A percentile compares a stretch with the other conserved stretches of the same genome.
These are phyloP conservation scores for Penicillium parvum DNA, from an alignment of 495 filamentous ascomycete genomes.

Conservation along the genomic window DNA sequence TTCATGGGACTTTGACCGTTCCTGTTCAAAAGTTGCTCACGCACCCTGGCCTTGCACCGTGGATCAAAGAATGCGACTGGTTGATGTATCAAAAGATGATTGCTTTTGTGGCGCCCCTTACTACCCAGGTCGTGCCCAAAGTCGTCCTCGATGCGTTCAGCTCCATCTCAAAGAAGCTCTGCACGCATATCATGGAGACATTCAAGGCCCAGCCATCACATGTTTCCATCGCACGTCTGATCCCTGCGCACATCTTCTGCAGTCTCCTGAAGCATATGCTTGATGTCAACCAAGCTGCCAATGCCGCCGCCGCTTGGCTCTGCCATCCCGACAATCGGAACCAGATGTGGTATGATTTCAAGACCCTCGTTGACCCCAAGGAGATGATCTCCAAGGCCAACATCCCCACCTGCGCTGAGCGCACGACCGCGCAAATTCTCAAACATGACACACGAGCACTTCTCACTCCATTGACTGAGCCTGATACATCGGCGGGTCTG, in stretches of 20 bases:
- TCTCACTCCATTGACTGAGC: constrained; percentile 46
- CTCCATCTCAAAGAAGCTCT: constrained; percentile 75
- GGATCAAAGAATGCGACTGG: constrained; percentile 94
- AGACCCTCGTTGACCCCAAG: constrained; percentile 67
- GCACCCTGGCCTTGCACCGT: constrained; percentile 74
- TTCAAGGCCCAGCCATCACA: constrained; percentile 79
- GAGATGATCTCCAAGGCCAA: constrained; percentile 44
- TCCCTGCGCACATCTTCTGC: constrained; percentile 85
- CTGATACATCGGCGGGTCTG: constrained; percentile 25
- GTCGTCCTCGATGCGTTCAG: constrained; percentile 77
- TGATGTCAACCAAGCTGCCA: constrained; percentile 83
- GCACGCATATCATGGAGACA: constrained; percentile 67
- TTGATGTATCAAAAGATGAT: constrained; percentile 96
- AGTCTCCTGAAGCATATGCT: constrained; percentile 78
- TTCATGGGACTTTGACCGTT: constrained; percentile 91
- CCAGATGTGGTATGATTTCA: constrained; percentile 94
- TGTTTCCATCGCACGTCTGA: constrained; percentile 77
- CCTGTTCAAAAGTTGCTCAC: constrained; percentile 94
- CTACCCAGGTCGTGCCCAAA: constrained; percentile 83
- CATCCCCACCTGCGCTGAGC: constrained; percentile 38
- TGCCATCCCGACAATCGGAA: constrained; percentile 46
- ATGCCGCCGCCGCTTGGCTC: constrained; percentile 46
- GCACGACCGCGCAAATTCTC: constrained; percentile 59
- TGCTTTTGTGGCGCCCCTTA: constrained; percentile 75
- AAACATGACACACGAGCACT: constrained; percentile 69